Percentiles rank a stretch among this genome's conserved stretches.
These are phyloP conservation scores for Trametes meyenii DNA, from an alignment of 768 basidiomycete genomes.

Conservation along the genomic window DNA sequence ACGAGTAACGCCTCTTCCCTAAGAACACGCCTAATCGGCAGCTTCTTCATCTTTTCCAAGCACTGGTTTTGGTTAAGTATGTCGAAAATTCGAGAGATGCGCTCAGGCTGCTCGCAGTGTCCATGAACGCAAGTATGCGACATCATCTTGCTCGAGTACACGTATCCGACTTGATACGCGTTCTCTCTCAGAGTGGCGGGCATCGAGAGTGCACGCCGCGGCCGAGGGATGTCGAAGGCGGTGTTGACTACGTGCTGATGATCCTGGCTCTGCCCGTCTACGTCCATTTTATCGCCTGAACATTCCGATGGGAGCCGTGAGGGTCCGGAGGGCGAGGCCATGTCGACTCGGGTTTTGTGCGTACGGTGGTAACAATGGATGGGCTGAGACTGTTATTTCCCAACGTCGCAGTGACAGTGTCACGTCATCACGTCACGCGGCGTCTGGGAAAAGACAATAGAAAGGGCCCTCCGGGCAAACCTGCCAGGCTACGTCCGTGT, in stretches of 20 bases:
- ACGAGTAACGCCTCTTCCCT: slow-evolving; percentile 85
- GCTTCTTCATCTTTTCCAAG: slow-evolving; percentile 70
- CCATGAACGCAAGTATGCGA: slow-evolving; percentile 71
- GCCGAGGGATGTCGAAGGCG: background rate
- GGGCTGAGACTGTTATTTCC: too few species aligned
- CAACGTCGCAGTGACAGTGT: too few species aligned
- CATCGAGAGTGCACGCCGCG: slow-evolving; percentile 12
- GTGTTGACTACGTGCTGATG: background rate
- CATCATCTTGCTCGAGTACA: slow-evolving; percentile 88
- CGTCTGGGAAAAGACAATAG: too few species aligned
- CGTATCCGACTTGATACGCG: slow-evolving; percentile 68
- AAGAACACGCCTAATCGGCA: slow-evolving; percentile 74
- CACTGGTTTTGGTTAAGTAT: slow-evolving; percentile 62
- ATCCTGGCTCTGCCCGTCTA: background rate
- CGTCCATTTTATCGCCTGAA: background rate
- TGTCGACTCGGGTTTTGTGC: background rate
- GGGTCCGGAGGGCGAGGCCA: background rate
- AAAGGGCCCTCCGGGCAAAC: too few species aligned
- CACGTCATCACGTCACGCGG: background rate
- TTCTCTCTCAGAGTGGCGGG: slow-evolving; percentile 14
- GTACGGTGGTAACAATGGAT: too few species aligned
- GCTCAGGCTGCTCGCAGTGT: slow-evolving; percentile 77
- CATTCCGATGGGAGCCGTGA: too few species aligned
- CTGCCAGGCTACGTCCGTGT: too few species aligned
- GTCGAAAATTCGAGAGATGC: slow-evolving; percentile 78